A percentile compares a stretch with the other conserved stretches of the same genome.
phyloP scores from a whole-genome alignment of 2,329 filamentous ascomycete genomes.

The Colletotrichum spinosum region DNA sequence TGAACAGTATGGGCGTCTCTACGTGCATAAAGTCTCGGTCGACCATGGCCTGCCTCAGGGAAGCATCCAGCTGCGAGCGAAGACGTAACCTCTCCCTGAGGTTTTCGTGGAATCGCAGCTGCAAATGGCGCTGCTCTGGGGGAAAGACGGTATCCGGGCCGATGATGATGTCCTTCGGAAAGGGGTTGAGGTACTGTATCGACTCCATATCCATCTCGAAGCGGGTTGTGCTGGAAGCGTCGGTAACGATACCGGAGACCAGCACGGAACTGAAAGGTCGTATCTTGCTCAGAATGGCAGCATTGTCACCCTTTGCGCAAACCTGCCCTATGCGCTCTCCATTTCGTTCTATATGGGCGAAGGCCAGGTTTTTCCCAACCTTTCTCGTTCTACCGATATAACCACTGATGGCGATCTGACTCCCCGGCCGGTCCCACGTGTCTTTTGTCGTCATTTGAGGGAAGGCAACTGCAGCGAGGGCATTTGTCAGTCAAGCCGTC shows the following conservation, averaged over 20 bases:
- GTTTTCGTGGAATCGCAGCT: slow-evolving; percentile 79
- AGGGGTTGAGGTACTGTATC: slow-evolving; percentile 77
- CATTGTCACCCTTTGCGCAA: slow-evolving; percentile 53
- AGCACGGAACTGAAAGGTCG: slow-evolving; percentile 65
- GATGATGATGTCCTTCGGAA: slow-evolving; percentile 81
- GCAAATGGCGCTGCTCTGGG: slow-evolving; percentile 81
- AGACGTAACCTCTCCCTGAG: slow-evolving; percentile 77
- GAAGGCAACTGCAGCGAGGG: slow-evolving; percentile 43
- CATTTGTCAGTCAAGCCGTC: neutral
- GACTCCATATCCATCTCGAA: slow-evolving; percentile 72
- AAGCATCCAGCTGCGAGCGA: slow-evolving; percentile 69
- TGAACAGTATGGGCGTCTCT: slow-evolving; percentile 95
- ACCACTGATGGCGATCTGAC: slow-evolving; percentile 70
- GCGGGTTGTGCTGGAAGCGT: slow-evolving; percentile 10
- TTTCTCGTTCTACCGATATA: slow-evolving; percentile 78
- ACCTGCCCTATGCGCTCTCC: slow-evolving; percentile 58
- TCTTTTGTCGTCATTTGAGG: slow-evolving; percentile 42
- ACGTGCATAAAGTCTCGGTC: slow-evolving; percentile 77
- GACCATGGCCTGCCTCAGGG: slow-evolving; percentile 65
- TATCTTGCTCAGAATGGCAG: slow-evolving; percentile 57
- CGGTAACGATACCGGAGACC: slow-evolving; percentile 51
- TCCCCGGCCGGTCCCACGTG: slow-evolving; percentile 45
- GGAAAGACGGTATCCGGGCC: slow-evolving; percentile 80
- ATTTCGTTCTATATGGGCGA: slow-evolving; percentile 64
- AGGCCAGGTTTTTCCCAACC: slow-evolving; percentile 76